phyloP scores from a whole-genome alignment of 1,284 basidiomycete genomes.

The Paramarasmius palmivorus region DNA sequence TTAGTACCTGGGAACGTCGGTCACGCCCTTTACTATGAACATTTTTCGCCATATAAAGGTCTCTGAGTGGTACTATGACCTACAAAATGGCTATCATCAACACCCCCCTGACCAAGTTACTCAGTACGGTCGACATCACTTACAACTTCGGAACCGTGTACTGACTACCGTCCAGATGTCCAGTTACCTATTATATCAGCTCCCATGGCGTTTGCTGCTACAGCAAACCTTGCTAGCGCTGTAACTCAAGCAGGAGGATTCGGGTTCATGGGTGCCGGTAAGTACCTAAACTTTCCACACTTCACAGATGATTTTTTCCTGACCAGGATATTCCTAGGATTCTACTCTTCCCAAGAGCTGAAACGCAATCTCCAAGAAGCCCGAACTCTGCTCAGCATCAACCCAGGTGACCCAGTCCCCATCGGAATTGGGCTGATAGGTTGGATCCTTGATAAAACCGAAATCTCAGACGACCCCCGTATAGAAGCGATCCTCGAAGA shows the following conservation, averaged over 20 bases:
- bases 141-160: neutral
- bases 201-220: slow-evolving; percentile 28
- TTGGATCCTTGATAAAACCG: slow-evolving; percentile 16
- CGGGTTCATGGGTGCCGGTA: slow-evolving; percentile 29
- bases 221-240: slow-evolving; percentile 22
- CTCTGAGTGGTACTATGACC: neutral
- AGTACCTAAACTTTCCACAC: neutral
- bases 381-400: neutral
- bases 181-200: slow-evolving; percentile 27
- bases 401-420: slow-evolving; percentile 6
- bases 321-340: neutral
- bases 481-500: slow-evolving; percentile 12
- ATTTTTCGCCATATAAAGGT: too few species aligned
- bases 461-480: slow-evolving; percentile 10
- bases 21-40: too few species aligned
- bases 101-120: neutral
- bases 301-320: neutral
- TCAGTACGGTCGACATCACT: neutral
- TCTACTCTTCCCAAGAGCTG: slow-evolving; percentile 1
- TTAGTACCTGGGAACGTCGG: too few species aligned
- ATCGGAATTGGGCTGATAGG: slow-evolving; percentile 18
- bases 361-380: neutral
- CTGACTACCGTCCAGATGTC: slow-evolving; percentile 16
- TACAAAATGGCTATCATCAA: neutral
- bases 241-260: slow-evolving; percentile 27